Conservation (phyloP, 2,329 filamentous ascomycete genomes). For the Hypocrella siamensis region DNA sequence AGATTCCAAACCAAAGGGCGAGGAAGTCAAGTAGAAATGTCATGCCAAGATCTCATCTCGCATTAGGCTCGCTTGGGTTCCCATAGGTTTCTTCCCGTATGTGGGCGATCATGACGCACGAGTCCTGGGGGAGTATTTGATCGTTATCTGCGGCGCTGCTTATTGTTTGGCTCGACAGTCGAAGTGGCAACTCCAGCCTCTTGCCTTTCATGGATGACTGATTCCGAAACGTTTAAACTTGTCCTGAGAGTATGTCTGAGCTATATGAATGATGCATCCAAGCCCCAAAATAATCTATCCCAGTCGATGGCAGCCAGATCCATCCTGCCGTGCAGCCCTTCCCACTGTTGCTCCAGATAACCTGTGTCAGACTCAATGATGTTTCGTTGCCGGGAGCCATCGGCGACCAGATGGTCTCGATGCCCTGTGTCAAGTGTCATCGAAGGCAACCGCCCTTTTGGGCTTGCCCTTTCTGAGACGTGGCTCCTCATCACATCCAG, state of each 20-base stretch:
- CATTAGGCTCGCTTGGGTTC: neutral
- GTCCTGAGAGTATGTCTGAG: neutral
- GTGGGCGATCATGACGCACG: too few relatives aligned
- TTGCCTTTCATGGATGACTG: too few relatives aligned
- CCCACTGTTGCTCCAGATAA: slow-evolving; percentile 12
- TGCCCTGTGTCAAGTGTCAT: too few relatives aligned
- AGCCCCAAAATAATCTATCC: slow-evolving; percentile 17
- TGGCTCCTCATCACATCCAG: slow-evolving; percentile 8
- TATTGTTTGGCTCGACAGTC: too few relatives aligned
- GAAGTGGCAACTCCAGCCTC: too few relatives aligned
- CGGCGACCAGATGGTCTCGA: too few relatives aligned
- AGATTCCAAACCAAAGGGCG: neutral
- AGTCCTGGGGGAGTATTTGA: too few relatives aligned
- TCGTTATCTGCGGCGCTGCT: too few relatives aligned
- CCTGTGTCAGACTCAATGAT: slow-evolving; percentile 5
- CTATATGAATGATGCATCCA: slow-evolving; percentile 18
- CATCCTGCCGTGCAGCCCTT: slow-evolving; percentile 12
- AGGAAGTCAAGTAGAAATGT: neutral
- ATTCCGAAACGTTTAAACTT: neutral
- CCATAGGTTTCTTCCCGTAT: neutral
- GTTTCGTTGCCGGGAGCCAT: too few relatives aligned
- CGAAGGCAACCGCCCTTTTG: too few relatives aligned
- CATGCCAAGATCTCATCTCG: too few relatives aligned
- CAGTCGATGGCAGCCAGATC: slow-evolving; percentile 19
- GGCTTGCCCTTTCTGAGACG: too few relatives aligned